These are phyloP conservation scores for Penicillium occitanis DNA, from an alignment of 2,329 filamentous ascomycete genomes.

Conservation along the genomic window DNA sequence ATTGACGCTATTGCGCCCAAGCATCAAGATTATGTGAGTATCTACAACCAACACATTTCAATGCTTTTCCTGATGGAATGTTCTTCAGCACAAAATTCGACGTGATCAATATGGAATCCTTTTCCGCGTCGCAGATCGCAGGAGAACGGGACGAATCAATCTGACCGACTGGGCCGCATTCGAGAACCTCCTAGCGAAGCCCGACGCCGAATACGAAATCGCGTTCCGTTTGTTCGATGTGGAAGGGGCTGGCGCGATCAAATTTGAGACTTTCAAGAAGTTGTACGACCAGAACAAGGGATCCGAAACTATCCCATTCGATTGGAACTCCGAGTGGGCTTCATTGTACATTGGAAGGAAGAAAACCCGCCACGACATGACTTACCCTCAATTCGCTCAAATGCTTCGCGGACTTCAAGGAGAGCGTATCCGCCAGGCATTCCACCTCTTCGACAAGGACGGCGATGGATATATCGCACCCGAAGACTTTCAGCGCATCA, in stretches of 20 bases:
- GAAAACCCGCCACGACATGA: conserved; percentile 84
- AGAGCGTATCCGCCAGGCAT: conserved; percentile 92
- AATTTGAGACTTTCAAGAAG: conserved; percentile 82
- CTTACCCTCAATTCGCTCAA: conserved; percentile 95
- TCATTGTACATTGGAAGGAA: conserved; percentile 88
- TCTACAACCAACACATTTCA: neutral
- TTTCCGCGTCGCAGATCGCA: conserved; percentile 85
- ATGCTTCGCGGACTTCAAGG: conserved; percentile 96
- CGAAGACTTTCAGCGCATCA: conserved; percentile 91
- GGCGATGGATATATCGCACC: conserved; percentile 93
- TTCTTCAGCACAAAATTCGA: conserved; percentile 86
- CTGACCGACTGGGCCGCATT: conserved; percentile 89
- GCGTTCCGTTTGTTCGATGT: conserved; percentile 95
- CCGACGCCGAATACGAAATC: conserved; percentile 98
- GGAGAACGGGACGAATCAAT: conserved; percentile 68
- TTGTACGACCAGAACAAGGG: conserved; percentile 87
- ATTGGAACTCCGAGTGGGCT: conserved; percentile 97
- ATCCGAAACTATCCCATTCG: conserved; percentile 81
- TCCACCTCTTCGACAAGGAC: conserved; percentile 86
- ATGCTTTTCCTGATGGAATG: conserved; percentile 7
- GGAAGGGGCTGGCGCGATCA: conserved; percentile 77
- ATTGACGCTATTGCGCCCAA: conserved; percentile 84
- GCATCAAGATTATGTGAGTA: conserved; percentile 85
- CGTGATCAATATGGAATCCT: conserved; percentile 93
- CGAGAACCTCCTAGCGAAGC: conserved; percentile 88